Percentiles rank a stretch among this genome's conserved stretches.
Conservation (phyloP, 441 rosid species). For the Mallotus repandus region DNA sequence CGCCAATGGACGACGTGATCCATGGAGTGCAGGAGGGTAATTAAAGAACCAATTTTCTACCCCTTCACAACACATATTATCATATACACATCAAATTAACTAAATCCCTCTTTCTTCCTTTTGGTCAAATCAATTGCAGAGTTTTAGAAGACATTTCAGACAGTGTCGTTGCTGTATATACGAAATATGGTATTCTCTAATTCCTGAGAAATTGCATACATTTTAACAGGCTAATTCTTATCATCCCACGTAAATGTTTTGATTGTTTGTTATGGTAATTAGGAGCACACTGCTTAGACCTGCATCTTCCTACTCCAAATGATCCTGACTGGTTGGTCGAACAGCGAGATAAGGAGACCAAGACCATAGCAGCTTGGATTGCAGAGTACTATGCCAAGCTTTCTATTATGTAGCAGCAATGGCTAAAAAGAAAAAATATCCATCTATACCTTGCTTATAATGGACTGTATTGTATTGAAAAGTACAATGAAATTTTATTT, state of each 20-base stretch:
- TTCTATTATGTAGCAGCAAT: too few species aligned
- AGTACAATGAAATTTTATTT: too few species aligned
- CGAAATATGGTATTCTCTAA: background rate
- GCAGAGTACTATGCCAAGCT: constrained; percentile 2
- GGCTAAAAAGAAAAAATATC: too few species aligned
- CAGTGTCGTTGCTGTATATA: background rate
- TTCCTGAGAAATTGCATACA: too few species aligned
- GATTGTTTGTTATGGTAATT: background rate
- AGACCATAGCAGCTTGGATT: constrained; percentile 11
- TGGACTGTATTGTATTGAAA: too few species aligned
- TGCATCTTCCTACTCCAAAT: background rate
- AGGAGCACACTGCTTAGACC: constrained; percentile 7
- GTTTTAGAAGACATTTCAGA: constrained; percentile 20
- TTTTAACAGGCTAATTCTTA: too few species aligned
- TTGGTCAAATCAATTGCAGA: background rate
- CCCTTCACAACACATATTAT: too few species aligned
- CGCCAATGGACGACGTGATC: constrained; percentile 38
- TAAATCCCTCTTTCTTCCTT: background rate
- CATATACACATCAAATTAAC: background rate
- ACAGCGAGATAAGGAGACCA: background rate
- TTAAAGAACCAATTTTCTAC: background rate
- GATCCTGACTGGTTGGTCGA: constrained; percentile 17
- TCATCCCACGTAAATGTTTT: background rate
- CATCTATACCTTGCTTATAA: too few species aligned
- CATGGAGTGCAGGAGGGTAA: constrained; percentile 20